Evolutionary conservation across 148 eudicot species (phyloP), one percentile per base, ranked within the genome.

Genomic region (Diospyros kaki): DNA sequence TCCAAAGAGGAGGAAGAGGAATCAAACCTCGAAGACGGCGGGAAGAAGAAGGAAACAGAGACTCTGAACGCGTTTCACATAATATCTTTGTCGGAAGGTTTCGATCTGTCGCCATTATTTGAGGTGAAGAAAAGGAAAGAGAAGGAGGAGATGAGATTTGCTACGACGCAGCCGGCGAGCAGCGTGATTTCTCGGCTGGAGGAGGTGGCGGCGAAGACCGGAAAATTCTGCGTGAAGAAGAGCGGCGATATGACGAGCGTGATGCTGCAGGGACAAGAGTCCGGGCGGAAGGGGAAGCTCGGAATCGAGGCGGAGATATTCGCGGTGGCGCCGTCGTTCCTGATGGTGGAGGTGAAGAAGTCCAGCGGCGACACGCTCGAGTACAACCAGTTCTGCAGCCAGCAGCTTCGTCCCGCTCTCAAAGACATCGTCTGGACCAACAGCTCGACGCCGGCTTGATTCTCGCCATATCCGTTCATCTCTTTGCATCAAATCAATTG

Each of bases 401-500:
- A 80, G 59, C 84, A 87, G 81, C 80, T 87, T 10, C 72, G 87
- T 18, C 90, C 90, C 5, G 90, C 87, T 59, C 78, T 87, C n/a
- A 80, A 84, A 68, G 90, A 87, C 52, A 87, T 87, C 6, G 48
- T 76, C 0, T 87, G 90, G 90, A 82, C 85, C 12, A 69, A 54
- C 0, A 62, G 44, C 44, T 10, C 69, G 11, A 65, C 75, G 9
- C 53, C 69, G 11, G 69, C 60, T n/a, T 76, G 62, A 69, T 48
- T 8, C 2, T 1, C 51, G 50, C 13, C 6, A 5, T 6, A 3
- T 4, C 44, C 3, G 28, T 28, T 28, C 28, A 28, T 28, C 28
- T 28, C 28, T 28, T 28, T 0, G 28, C 28, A 28, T 28, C 28
- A 28, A 28, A 28, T 28, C 0, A 28, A 28, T 28, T 0, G 28